Evolutionary conservation across 164 flowering plant genomes (phyloP).

Genomic region (Platanus orientalis): DNA sequence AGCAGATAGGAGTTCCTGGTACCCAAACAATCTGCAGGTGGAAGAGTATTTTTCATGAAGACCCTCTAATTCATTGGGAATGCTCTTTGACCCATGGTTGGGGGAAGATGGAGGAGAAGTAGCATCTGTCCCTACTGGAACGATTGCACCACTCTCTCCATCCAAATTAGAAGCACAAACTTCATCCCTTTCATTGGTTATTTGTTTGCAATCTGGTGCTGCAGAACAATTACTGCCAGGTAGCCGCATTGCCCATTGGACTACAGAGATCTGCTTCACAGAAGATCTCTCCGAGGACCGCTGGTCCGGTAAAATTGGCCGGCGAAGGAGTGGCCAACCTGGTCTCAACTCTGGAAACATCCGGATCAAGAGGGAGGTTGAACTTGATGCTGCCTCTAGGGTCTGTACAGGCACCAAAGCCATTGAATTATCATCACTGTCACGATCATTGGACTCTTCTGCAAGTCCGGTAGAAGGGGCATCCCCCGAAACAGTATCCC

Average conservation of each 20-base stretch:
- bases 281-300: slow-evolving; percentile 13
- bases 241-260: slow-evolving; percentile 67
- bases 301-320: slow-evolving; percentile 24
- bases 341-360: slow-evolving; percentile 58
- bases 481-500: slow-evolving; percentile 5
- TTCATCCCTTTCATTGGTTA: slow-evolving; percentile 7
- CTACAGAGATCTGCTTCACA: slow-evolving; percentile 46
- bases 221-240: slow-evolving; percentile 38
- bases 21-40: slow-evolving; percentile 62
- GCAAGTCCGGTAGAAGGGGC: slow-evolving; percentile 13
- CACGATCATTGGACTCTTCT: slow-evolving; percentile 23
- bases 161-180: slow-evolving; percentile 23
- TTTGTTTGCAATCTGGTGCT: slow-evolving; percentile 28
- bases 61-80: slow-evolving; percentile 58
- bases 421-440: slow-evolving; percentile 35
- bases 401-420: slow-evolving; percentile 58
- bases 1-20: slow-evolving; percentile 61
- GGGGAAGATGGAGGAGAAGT: slow-evolving; percentile 27
- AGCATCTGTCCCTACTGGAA: slow-evolving; percentile 35
- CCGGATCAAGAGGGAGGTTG: slow-evolving; percentile 28
- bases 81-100: slow-evolving; percentile 9
- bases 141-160: slow-evolving; percentile 59
- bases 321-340: slow-evolving; percentile 90
- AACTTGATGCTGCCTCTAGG: slow-evolving; percentile 32
- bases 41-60: slow-evolving; percentile 71